Base-by-base conservation (phyloP, 2,329 filamentous ascomycete species). In the Fusarium poae region DNA sequence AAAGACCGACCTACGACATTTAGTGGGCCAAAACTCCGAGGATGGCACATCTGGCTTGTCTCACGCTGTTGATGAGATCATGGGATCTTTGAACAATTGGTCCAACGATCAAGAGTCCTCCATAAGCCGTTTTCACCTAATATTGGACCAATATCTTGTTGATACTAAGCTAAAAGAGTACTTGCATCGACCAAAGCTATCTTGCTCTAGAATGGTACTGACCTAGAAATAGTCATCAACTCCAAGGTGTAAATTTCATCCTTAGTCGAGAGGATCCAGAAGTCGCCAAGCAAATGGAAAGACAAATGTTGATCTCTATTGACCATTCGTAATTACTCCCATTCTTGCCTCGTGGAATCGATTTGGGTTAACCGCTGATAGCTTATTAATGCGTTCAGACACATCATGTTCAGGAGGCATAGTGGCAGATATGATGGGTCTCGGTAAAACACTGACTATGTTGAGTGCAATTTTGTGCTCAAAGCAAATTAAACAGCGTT, bases 221-320 rank as follows among this genome's bases (percentile, higher is more conserved):
- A 37, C n/a, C n/a, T 0, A 3, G n/a, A 12, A 0, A 12, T 8
- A 37, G 35, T 20, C n/a, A 39, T 20, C 35, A 39, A n/a, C 35
- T 39, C 8, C n/a, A 39, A 8, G 35, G 35, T 2, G n/a, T 39
- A 0, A n/a, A 39, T 2, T 39, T 39, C n/a, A 39, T 39, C 3
- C 6, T 39, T 20, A 3, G 9, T 4, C 35, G 35, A 6, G 35
- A 39, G 6, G n/a, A 39, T 39, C 11, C 35, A 39, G 35, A 20
- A 2, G 4, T 6, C 11, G 35, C 18, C 11, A 20, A 13, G 5
- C n/a, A 13, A 12, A 8, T 4, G 5, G 5, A 20, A 0, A 39
- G 20, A 18, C 4, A 6, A 0, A 4, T 4, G 6, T 4, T 13
- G 0, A 39, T 39, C 1, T 39, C n/a, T 0, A 39, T 39, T 5